These are phyloP conservation scores for Stemphylium beticola DNA, from an alignment of 2,329 filamentous ascomycete genomes.

Conservation along the genomic window DNA sequence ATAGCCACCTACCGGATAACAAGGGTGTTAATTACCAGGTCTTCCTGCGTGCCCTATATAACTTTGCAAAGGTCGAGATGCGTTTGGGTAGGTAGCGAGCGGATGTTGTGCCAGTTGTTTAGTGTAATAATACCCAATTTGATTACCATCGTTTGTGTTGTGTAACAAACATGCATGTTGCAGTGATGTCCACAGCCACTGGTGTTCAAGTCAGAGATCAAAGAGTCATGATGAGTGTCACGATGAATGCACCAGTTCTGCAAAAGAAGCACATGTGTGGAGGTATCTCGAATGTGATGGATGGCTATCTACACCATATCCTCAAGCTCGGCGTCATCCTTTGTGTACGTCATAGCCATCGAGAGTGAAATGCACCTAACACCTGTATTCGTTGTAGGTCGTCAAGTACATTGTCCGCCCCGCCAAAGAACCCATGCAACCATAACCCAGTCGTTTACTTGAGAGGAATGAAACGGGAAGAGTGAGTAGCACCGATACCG, in stretches of 20 bases:
- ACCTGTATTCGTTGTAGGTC: slow-evolving; percentile 49
- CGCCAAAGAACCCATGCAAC: slow-evolving; percentile 50
- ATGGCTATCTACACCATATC: slow-evolving; percentile 41
- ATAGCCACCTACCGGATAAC: slow-evolving; percentile 68
- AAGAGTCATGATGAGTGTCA: neutral
- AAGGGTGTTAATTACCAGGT: slow-evolving; percentile 90
- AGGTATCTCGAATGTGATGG: slow-evolving; percentile 41
- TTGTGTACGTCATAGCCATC: slow-evolving; percentile 42
- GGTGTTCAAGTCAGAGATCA: neutral
- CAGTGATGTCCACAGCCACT: neutral
- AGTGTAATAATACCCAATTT: slow-evolving; percentile 23
- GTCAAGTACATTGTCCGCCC: slow-evolving; percentile 49
- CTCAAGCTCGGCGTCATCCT: slow-evolving; percentile 37
- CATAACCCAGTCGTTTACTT: slow-evolving; percentile 71
- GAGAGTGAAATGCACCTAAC: slow-evolving; percentile 47
- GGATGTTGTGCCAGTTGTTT: slow-evolving; percentile 7
- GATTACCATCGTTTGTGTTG: neutral
- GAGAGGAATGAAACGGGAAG: slow-evolving; percentile 99
- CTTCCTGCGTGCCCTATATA: slow-evolving; percentile 83
- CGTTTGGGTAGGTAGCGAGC: slow-evolving; percentile 68
- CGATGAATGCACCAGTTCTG: neutral
- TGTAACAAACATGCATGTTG: neutral
- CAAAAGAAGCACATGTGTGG: slow-evolving; percentile 12
- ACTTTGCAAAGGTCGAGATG: slow-evolving; percentile 87
- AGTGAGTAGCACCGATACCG: slow-evolving; percentile 99